Base-by-base conservation (phyloP, 176 grass and related monocot species). In the Triticum dicoccoides region DNA sequence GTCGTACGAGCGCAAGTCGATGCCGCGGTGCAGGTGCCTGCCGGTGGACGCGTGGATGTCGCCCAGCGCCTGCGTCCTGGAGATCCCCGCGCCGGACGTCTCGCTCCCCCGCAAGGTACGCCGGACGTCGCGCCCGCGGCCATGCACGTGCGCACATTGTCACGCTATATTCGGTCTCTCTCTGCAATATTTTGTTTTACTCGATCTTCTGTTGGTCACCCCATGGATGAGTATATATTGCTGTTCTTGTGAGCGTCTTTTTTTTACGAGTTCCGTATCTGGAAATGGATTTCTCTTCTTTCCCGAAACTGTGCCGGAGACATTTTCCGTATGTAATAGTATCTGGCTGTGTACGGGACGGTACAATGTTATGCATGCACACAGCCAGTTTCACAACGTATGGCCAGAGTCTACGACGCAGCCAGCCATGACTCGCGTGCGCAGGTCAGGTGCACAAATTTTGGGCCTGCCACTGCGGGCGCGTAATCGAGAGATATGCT, bases 41-140 rank as follows among this genome's bases (percentile, higher is more conserved):
- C 97, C 97, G 56, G 38, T 89, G 87, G 92, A 91, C 2, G 71
- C 74, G 45, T 92, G 90, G 94, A 87, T 87, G 8, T 8, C 91
- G 27, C 82, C 90, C 10, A 83, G 84, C 88, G 69, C 89, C 84
- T 99, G 97, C 94, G 80, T 96, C 92, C 41, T 88, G 33, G 94
- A 99, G 79, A 84, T 96, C 82, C 97, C 94, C 14, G 82, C 85
- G 82, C 93, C 97, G 58, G 92, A 94, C 87, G 37, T 96, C 70
- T 99, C 97, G 63, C 94, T 99, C 85, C 84, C 94, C 44, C 97
- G 94, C 88, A 99, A 99, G 97, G 97, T 99, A 94, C 58, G 38
- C 49, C 76, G 41, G 41, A 42, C 41, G 41, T 12, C 38, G 70
- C 34, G n/a, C 80, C 30, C 45, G 13, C 42, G 8, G 34, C 51